Evolutionary conservation across 192 early-diverging fungal genomes (phyloP).

Genomic region (Spinellus fusiger): DNA sequence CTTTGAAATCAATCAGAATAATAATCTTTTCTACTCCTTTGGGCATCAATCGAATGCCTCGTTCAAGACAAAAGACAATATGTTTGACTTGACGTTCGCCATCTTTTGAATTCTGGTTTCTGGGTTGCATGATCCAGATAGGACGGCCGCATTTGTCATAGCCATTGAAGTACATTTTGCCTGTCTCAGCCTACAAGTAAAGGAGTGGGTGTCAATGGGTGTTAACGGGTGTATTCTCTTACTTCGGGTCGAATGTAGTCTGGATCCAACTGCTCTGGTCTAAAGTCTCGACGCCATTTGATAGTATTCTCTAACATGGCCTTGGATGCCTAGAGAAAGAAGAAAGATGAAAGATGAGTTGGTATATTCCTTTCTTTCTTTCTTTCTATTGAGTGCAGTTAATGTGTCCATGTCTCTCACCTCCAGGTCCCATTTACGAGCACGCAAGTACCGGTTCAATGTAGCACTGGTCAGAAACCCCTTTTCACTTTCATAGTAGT

Average conservation of each 20-base stretch:
- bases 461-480: slow-evolving; percentile 19
- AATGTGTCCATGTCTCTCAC: not conserved
- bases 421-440: slow-evolving; percentile 24
- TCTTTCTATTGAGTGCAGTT: not conserved
- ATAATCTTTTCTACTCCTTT: slow-evolving; percentile 64
- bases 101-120: slow-evolving; percentile 73
- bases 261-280: slow-evolving; percentile 13
- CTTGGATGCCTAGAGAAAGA: slow-evolving; percentile 7
- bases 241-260: slow-evolving; percentile 27
- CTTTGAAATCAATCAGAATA: slow-evolving; percentile 76
- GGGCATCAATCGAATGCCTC: slow-evolving; percentile 64
- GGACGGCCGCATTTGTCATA: slow-evolving; percentile 71
- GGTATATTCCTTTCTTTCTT: not conserved
- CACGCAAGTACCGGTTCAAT: slow-evolving; percentile 22
- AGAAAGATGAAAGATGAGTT: not conserved
- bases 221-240: slow-evolving; percentile 1
- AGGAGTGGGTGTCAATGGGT: not conserved
- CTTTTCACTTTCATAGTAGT: slow-evolving; percentile 22
- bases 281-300: slow-evolving; percentile 17
- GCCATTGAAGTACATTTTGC: slow-evolving; percentile 79
- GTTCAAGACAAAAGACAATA: slow-evolving; percentile 79
- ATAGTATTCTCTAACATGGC: slow-evolving; percentile 15
- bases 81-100: slow-evolving; percentile 64
- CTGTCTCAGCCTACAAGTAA: slow-evolving; percentile 46
- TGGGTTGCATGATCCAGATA: slow-evolving; percentile 67